Base-by-base conservation (phyloP, 192 early-diverging fungal species). In the Coemansia sp. region DNA sequence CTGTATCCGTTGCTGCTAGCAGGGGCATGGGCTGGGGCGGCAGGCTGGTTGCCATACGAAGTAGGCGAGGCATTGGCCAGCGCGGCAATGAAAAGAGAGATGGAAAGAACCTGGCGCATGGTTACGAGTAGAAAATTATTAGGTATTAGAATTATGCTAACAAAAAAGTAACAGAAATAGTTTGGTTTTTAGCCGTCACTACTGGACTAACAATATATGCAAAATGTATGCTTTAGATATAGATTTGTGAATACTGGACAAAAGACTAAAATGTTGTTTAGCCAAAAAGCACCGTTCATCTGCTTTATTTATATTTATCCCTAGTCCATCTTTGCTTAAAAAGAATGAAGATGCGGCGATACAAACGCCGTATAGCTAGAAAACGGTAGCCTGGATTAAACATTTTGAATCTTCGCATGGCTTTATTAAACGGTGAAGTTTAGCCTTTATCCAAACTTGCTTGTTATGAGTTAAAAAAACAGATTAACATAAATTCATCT, bases 71-170 rank as follows among this genome's bases (percentile, higher is more conserved):
- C 57, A 45, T 12, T 61, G 8, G 74, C 59, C 18, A 75, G 36
- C 35, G 54, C 71, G 11, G 71, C 76, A 56, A 70, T 35, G 17
- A 79, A 64, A 15, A 79, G 56, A 18, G 76, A 79, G 55, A 79
- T 48, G 2, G 71, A 65, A 18, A 79, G 64, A 6, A 55, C 68
- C 41, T 73, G 66, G 45, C 70, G 66, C 70, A 72, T 39, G 14
- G 12, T 48, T 48, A 51, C 8, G 37, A 51, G 3, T 35, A 28
- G 6, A 34, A 65, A 12, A 60, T 20, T 41, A 48, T 5, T 48
- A 48, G 14, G 12, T 8, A 12, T 48, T 48, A 12, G 3, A 48
- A 48, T 48, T 48, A 12, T 12, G 45, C 45, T 48, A 48, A 12
- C 45, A 48, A 48, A 48, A 12, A 48, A 48, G 45, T 4, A 48